phyloP scores from a whole-genome alignment of 768 basidiomycete species.

The Amanita phalloides region DNA sequence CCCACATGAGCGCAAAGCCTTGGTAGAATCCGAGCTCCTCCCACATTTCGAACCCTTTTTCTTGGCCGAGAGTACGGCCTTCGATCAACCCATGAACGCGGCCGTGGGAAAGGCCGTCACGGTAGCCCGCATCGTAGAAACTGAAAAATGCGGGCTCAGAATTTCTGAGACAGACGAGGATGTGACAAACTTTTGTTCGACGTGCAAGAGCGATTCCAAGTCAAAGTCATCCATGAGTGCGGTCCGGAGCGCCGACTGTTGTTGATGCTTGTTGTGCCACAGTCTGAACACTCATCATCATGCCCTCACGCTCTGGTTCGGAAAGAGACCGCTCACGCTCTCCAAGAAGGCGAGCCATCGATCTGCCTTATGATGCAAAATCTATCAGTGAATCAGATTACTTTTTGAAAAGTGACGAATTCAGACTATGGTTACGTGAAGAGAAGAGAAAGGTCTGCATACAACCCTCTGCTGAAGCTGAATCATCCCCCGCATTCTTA shows the following conservation, averaged over 20 bases:
- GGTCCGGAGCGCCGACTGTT: background rate
- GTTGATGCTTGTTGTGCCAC: background rate
- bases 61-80: slow-evolving; percentile 78
- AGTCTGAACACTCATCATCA: slow-evolving; percentile 3
- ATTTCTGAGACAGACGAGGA: background rate
- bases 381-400: slow-evolving; percentile 78
- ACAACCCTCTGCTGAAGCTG: slow-evolving; percentile 8
- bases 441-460: slow-evolving; percentile 34
- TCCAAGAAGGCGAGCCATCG: slow-evolving; percentile 30
- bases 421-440: slow-evolving; percentile 79
- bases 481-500: slow-evolving; percentile 5
- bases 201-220: slow-evolving; percentile 46
- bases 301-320: slow-evolving; percentile 28
- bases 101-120: slow-evolving; percentile 76
- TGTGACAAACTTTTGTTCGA: slow-evolving; percentile 47
- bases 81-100: slow-evolving; percentile 85
- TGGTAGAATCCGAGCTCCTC: slow-evolving; percentile 94
- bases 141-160: slow-evolving; percentile 22
- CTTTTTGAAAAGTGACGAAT: slow-evolving; percentile 82
- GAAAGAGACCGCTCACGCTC: slow-evolving; percentile 25
- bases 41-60: slow-evolving; percentile 94
- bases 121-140: slow-evolving; percentile 73
- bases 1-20: slow-evolving; percentile 73
- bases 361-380: slow-evolving; percentile 45
- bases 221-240: slow-evolving; percentile 30